Evolutionary conservation across 1,139 yeast species (phyloP).

Genomic region (Kurtzmaniella natalensis): DNA sequence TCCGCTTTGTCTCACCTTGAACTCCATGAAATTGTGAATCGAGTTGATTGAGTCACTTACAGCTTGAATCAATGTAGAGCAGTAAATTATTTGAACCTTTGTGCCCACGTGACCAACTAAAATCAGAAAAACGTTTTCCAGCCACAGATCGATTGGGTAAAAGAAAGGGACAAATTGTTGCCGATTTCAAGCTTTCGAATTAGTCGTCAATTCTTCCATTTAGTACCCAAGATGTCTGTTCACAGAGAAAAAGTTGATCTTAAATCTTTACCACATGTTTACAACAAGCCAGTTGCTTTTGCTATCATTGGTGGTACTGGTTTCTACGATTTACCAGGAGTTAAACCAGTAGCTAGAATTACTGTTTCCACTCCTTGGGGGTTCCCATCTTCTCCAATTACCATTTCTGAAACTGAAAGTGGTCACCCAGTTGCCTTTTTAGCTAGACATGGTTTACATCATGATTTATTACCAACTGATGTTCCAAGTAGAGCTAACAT

Average conservation of each 20-base stretch:
- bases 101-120: no score
- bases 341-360: constrained; percentile 80
- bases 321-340: constrained; percentile 77
- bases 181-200: no score
- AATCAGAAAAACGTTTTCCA: no score
- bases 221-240: constrained; percentile 25
- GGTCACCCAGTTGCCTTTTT: constrained; percentile 91
- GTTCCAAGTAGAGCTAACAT: constrained; percentile 94
- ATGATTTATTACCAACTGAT: constrained; percentile 83
- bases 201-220: background rate
- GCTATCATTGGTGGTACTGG: constrained; percentile 99
- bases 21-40: no score
- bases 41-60: no score
- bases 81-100: no score
- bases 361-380: constrained; percentile 96
- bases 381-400: constrained; percentile 87
- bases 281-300: constrained; percentile 50
- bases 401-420: constrained; percentile 67
- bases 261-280: constrained; percentile 34
- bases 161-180: no score
- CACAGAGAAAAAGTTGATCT: constrained; percentile 30
- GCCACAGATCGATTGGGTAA: no score
- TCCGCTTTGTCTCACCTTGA: no score
- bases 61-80: no score
- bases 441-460: constrained; percentile 91